Conservation (phyloP, 208 protist genomes). For the Acanthamoeba castellanii region DNA sequence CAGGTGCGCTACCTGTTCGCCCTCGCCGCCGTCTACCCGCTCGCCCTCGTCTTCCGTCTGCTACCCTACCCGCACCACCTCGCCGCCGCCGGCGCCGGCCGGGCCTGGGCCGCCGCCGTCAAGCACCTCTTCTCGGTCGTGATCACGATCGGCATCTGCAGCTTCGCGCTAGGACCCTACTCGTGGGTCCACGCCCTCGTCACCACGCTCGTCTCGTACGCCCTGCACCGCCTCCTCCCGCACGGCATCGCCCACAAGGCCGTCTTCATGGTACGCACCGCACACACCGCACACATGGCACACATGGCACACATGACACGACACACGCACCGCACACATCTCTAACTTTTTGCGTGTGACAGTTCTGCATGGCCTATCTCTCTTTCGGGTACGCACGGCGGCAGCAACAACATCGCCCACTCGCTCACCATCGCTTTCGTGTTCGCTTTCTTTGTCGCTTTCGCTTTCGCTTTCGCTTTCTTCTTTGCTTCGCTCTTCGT, state of each 20-base stretch:
- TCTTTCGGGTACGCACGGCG: background rate
- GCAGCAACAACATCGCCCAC: too few relatives aligned
- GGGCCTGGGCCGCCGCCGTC: background rate
- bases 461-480: too few relatives aligned
- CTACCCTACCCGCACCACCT: background rate
- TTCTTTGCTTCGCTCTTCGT: too few relatives aligned
- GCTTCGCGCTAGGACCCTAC: slow-evolving; percentile 28
- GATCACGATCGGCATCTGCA: slow-evolving; percentile 17
- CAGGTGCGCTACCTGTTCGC: slow-evolving; percentile 21
- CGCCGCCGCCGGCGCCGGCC: too few relatives aligned
- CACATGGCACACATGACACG: too few relatives aligned
- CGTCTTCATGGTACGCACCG: slow-evolving; percentile 37
- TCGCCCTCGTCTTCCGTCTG: background rate
- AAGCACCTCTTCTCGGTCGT: slow-evolving; percentile 45
- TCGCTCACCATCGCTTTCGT: background rate
- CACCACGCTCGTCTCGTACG: slow-evolving; percentile 25
- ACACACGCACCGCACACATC: background rate
- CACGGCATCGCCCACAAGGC: slow-evolving; percentile 19
- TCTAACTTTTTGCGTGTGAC: background rate
- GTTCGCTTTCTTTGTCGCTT: background rate
- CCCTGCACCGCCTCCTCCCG: background rate
- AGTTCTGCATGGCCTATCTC: slow-evolving; percentile 33
- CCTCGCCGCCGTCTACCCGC: background rate
- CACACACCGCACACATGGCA: too few relatives aligned
- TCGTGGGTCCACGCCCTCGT: slow-evolving; percentile 8